Evolutionary conservation across 2,329 filamentous ascomycete genomes (phyloP).

Genomic region (Aspergillus sp.): DNA sequence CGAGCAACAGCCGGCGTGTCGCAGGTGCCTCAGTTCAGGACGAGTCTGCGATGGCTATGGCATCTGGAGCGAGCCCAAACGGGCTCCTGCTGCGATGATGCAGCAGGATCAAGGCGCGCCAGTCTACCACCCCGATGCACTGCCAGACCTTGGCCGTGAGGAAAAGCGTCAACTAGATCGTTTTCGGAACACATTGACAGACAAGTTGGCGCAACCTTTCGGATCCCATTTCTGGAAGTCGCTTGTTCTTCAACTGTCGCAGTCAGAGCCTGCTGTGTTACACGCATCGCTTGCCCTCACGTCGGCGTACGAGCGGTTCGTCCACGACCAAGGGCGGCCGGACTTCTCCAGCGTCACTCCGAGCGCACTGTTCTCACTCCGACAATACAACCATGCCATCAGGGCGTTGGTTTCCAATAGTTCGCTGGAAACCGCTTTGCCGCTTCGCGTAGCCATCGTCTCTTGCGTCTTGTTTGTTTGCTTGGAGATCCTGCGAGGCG

Average conservation of each 20-base stretch:
- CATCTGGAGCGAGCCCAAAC: background rate
- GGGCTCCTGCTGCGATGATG: rapidly evolving
- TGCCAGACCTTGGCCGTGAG: background rate
- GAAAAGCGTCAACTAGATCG: background rate
- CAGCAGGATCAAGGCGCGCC: no score
- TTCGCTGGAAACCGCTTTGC: background rate
- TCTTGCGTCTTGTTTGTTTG: background rate
- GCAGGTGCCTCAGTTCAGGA: background rate
- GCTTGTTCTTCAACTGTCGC: background rate
- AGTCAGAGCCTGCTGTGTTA: background rate
- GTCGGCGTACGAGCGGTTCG: background rate
- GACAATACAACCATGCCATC: conserved; percentile 4
- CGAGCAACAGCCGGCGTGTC: background rate
- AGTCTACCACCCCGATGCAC: background rate
- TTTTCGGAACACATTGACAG: background rate
- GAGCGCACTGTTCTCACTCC: background rate
- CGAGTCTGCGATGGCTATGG: conserved; percentile 2
- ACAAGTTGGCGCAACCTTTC: background rate
- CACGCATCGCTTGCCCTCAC: background rate
- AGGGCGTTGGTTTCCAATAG: background rate
- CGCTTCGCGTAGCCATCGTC: background rate
- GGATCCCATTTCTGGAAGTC: conserved; percentile 1
- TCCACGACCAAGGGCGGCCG: background rate
- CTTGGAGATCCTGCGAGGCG: background rate
- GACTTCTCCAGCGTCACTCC: background rate